Evolutionary conservation across 495 filamentous ascomycete genomes (phyloP).

Genomic region (Clavariopsis aquatica): DNA sequence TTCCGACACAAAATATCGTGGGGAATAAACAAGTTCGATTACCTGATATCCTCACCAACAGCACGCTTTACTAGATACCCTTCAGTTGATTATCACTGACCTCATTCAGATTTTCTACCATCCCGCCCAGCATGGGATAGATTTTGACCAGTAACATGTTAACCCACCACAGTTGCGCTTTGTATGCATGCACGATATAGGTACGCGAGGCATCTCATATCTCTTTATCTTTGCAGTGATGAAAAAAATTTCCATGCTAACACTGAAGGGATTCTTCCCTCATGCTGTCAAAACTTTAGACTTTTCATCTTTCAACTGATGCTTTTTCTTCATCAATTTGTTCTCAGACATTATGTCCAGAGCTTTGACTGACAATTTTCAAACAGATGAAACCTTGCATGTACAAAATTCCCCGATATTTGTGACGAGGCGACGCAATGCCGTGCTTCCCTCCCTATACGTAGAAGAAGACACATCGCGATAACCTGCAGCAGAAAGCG

Average conservation of each 20-base stretch:
- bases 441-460: too few relatives aligned
- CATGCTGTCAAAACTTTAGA: conserved; percentile 27
- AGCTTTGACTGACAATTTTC: not conserved
- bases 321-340: not conserved
- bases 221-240: conserved; percentile 14
- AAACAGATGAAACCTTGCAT: not conserved
- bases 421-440: too few relatives aligned
- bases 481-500: too few relatives aligned
- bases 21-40: conserved; percentile 35
- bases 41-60: conserved; percentile 22
- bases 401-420: not conserved
- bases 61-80: not conserved
- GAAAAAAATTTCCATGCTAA: conserved; percentile 37
- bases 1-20: conserved; percentile 27
- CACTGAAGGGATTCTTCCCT: conserved; percentile 26
- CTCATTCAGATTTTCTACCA: not conserved
- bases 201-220: conserved; percentile 8
- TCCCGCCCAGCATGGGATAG: not conserved
- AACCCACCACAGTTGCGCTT: not conserved
- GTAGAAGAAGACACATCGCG: too few relatives aligned
- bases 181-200: not conserved
- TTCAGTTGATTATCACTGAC: not conserved
- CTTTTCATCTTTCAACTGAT: conserved; percentile 40
- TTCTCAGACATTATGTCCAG: not conserved
- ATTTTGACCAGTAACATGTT: not conserved